Percentiles rank a stretch among this genome's conserved stretches.
These are phyloP conservation scores for Ganoderma lucidum DNA, from an alignment of 1,284 basidiomycete genomes.

Conservation along the genomic window DNA sequence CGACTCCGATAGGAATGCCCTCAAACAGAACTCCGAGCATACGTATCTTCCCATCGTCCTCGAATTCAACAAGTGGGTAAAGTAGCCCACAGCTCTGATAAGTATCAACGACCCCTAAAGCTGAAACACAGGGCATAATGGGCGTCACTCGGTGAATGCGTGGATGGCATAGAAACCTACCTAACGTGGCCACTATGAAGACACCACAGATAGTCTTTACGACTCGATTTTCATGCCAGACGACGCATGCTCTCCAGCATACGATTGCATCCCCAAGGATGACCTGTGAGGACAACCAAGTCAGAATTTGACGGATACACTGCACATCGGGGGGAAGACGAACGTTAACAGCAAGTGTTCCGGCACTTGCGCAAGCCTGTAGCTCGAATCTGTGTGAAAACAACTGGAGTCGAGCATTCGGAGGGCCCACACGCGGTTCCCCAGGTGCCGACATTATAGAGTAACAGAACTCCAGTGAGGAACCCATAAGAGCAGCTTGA, in stretches of 20 bases:
- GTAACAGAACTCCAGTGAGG: too few relatives aligned
- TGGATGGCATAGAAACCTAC: neutral
- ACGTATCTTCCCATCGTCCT: too few relatives aligned
- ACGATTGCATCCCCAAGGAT: slow-evolving; percentile 1
- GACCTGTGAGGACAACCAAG: neutral
- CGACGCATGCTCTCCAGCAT: slow-evolving; percentile 5
- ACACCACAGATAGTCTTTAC: neutral
- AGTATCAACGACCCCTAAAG: neutral
- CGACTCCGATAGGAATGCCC: too few relatives aligned
- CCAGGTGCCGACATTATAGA: too few relatives aligned
- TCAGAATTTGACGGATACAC: neutral
- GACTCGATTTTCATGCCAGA: neutral
- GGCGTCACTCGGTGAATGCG: neutral
- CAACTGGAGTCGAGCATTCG: too few relatives aligned
- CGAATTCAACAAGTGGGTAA: too few relatives aligned
- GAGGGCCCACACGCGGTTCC: too few relatives aligned
- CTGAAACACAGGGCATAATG: too few relatives aligned
- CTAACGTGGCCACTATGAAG: neutral
- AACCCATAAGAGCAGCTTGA: neutral
- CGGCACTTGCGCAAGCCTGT: neutral
- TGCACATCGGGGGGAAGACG: neutral
- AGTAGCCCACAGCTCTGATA: neutral
- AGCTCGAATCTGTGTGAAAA: too few relatives aligned
- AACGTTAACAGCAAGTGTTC: neutral
- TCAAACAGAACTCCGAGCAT: neutral